phyloP scores from a whole-genome alignment of 2,329 filamentous ascomycete species.

The Amylocarpus encephaloides region DNA sequence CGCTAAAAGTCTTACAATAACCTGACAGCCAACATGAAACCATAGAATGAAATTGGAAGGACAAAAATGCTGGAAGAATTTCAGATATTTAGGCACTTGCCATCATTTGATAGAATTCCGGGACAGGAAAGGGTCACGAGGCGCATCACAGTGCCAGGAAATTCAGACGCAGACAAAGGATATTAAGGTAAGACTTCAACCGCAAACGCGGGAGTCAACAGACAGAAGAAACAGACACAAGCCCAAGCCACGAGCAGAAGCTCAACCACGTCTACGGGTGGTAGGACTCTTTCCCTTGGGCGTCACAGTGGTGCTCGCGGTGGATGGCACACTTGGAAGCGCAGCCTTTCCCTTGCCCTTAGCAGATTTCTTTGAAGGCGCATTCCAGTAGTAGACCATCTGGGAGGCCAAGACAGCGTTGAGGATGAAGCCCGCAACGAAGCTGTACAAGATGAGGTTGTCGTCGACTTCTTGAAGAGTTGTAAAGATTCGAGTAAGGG shows the following conservation, averaged over 20 bases:
- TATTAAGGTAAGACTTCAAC: conserved; percentile 2
- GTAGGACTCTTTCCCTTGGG: conserved; percentile 28
- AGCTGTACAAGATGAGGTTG: conserved; percentile 91
- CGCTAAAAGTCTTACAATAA: too few relatives aligned
- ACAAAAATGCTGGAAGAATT: too few relatives aligned
- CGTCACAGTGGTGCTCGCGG: conserved; percentile 17
- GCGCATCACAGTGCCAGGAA: too few relatives aligned
- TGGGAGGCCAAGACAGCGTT: conserved; percentile 82
- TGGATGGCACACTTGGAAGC: conserved; percentile 10
- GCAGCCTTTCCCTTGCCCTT: conserved; percentile 38
- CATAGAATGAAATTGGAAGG: too few relatives aligned
- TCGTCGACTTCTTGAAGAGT: conserved; percentile 97
- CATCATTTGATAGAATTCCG: too few relatives aligned
- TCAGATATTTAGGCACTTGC: too few relatives aligned
- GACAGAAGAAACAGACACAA: neutral
- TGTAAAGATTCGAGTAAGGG: conserved; percentile 91
- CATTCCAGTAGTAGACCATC: conserved; percentile 97
- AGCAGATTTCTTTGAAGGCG: conserved; percentile 44
- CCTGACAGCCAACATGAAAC: too few relatives aligned
- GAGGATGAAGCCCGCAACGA: conserved; percentile 83
- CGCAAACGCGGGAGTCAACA: conserved; percentile 1
- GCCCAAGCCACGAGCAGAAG: neutral
- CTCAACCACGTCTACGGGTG: conserved; percentile 29
- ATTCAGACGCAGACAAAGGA: neutral
- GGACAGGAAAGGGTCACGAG: too few relatives aligned